These are phyloP conservation scores for Cryphonectria japonica DNA, from an alignment of 2,329 filamentous ascomycete genomes.

Conservation along the genomic window DNA sequence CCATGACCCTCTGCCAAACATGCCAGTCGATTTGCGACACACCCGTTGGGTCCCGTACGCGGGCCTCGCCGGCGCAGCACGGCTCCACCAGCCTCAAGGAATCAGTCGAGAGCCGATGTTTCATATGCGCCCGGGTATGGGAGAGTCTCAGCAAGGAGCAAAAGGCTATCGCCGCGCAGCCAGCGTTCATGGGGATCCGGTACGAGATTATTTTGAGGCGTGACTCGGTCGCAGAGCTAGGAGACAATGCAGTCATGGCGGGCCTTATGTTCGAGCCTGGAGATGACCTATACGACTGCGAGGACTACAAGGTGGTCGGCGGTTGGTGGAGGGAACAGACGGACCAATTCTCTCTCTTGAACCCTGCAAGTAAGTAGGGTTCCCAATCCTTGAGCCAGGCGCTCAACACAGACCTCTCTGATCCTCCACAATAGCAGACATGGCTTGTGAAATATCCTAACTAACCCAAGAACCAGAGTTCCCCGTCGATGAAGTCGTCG, in stretches of 20 bases:
- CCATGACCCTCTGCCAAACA: slow-evolving; percentile 18
- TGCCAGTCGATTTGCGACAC: slow-evolving; percentile 15
- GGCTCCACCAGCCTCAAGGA: background rate
- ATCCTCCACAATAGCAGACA: no score
- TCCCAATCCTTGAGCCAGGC: no score
- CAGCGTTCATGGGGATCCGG: slow-evolving; percentile 4
- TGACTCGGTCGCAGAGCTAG: no score
- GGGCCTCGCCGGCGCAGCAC: background rate
- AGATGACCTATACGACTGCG: slow-evolving; percentile 19
- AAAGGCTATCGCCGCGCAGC: background rate
- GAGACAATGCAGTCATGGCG: no score
- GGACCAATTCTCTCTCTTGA: slow-evolving; percentile 2
- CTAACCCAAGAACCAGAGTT: background rate
- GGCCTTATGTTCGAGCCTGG: background rate
- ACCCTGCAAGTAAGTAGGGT: slow-evolving; percentile 7
- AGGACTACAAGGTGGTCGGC: slow-evolving; percentile 8
- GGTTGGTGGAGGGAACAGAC: background rate
- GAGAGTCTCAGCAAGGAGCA: slow-evolving; percentile 16
- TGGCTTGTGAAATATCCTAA: no score
- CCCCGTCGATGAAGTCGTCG: background rate
- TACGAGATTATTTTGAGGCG: background rate
- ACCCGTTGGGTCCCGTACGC: no score
- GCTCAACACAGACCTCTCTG: no score
- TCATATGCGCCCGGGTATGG: slow-evolving; percentile 15
- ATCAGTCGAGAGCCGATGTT: slow-evolving; percentile 11